Evolutionary conservation across 2,329 filamentous ascomycete genomes (phyloP).

Genomic region (Penicillium aurantiogriseum): DNA sequence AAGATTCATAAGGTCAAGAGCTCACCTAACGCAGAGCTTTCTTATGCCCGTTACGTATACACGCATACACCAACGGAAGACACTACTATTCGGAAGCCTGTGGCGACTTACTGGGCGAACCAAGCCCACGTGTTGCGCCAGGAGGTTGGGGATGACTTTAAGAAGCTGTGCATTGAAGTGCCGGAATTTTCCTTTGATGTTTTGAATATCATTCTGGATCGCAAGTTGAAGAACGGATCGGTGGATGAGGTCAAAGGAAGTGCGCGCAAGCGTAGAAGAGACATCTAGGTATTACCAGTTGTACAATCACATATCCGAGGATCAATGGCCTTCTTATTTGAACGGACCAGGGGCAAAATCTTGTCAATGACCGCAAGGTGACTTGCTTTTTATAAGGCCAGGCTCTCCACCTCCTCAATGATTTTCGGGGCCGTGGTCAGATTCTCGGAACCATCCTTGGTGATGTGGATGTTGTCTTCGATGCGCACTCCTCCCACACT

Average conservation of each 20-base stretch:
- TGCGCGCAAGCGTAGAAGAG: conserved; percentile 41
- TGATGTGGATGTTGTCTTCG: conserved; percentile 86
- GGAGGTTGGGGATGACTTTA: conserved; percentile 84
- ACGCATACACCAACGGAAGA: conserved; percentile 70
- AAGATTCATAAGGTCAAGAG: conserved; percentile 93
- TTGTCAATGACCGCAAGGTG: not conserved
- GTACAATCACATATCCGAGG: not conserved
- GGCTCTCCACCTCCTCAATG: conserved; percentile 60
- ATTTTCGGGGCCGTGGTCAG: conserved; percentile 77
- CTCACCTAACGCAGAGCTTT: conserved; percentile 84
- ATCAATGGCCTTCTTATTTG: not conserved
- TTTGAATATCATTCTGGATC: conserved; percentile 58
- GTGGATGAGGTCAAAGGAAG: conserved; percentile 38
- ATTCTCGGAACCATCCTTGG: conserved; percentile 75
- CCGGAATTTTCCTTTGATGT: conserved; percentile 94
- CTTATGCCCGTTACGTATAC: conserved; percentile 89
- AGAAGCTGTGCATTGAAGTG: conserved; percentile 78
- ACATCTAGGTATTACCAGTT: conserved; percentile 18
- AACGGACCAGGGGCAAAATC: not conserved
- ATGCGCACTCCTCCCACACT: conserved; percentile 88
- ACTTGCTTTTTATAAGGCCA: conserved; percentile 26
- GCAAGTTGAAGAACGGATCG: conserved; percentile 43
- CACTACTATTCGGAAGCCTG: conserved; percentile 70
- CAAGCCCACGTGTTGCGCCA: conserved; percentile 76
- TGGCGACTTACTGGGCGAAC: conserved; percentile 88